A percentile compares a stretch with the other conserved stretches of the same genome.
Evolutionary conservation across 2,329 filamentous ascomycete species (phyloP).

Genomic region (Sclerotinia borealis): DNA sequence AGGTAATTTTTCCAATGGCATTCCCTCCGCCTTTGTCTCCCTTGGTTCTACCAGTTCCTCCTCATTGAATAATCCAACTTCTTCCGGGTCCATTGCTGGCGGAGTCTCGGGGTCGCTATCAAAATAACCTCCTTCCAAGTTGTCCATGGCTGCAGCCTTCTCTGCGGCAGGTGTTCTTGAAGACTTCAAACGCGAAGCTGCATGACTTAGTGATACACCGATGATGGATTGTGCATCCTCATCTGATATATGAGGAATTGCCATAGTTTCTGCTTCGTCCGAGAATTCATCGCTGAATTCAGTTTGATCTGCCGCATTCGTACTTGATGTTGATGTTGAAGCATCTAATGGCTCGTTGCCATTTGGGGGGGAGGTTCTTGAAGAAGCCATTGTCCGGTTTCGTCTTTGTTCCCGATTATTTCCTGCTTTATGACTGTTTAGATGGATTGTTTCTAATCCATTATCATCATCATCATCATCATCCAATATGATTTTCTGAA

Average conservation of each 20-base stretch:
- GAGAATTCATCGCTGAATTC: constrained; percentile 16
- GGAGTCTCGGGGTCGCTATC: constrained; percentile 33
- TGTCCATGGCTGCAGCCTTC: constrained; percentile 50
- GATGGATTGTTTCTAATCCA: background rate
- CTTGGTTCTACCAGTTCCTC: background rate
- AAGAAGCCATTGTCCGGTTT: constrained; percentile 7
- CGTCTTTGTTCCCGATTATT: constrained; percentile 9
- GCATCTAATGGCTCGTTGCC: background rate
- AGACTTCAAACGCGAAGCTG: constrained; percentile 50
- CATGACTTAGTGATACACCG: constrained; percentile 51
- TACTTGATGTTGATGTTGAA: constrained; percentile 9
- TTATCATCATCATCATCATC: background rate
- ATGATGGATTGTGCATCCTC: constrained; percentile 55
- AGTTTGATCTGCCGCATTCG: constrained; percentile 9
- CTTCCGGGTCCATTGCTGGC: constrained; percentile 14
- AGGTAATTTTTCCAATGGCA: constrained; percentile 23
- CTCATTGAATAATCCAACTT: background rate
- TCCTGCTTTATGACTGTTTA: background rate
- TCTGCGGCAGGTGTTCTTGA: constrained; percentile 51
- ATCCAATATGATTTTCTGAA: background rate
- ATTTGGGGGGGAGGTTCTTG: background rate
- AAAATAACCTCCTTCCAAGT: constrained; percentile 40
- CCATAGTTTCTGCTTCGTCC: constrained; percentile 23
- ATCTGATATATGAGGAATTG: constrained; percentile 28
- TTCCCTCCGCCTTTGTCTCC: background rate